Evolutionary conservation across 192 early-diverging fungal species (phyloP).

Genomic region (Martensiomyces pterosporus): DNA sequence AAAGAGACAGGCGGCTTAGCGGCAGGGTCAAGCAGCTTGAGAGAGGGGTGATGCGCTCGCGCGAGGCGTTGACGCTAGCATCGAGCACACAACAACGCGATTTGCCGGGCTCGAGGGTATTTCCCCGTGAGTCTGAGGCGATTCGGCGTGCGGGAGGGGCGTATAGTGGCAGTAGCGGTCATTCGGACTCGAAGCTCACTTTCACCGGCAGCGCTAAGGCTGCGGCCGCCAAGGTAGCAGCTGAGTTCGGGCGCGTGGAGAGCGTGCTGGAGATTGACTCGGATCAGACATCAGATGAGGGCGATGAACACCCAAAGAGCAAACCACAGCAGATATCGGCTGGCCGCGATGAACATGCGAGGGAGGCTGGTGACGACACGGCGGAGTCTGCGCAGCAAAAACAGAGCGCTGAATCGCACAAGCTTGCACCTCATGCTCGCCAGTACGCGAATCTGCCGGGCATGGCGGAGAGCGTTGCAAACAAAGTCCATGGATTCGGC

Average conservation of each 20-base stretch:
- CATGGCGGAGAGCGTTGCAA: constrained; percentile 7
- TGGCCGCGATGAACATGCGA: constrained; percentile 3
- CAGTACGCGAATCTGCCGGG: too few species aligned
- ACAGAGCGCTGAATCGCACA: background rate
- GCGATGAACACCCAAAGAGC: too few species aligned
- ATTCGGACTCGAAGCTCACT: background rate
- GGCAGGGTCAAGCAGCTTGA: constrained; percentile 7
- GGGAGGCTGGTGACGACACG: too few species aligned
- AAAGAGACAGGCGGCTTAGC: background rate
- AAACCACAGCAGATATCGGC: too few species aligned
- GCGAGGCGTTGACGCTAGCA: background rate
- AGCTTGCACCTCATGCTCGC: constrained; percentile 1
- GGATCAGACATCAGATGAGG: constrained; percentile 22
- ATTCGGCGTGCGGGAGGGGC: too few species aligned
- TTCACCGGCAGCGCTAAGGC: constrained; percentile 3
- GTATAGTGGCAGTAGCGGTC: background rate
- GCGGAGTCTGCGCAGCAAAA: background rate
- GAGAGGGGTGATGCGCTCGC: background rate
- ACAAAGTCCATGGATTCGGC: constrained; percentile 12
- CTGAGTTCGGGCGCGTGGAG: background rate
- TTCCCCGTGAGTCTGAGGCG: too few species aligned
- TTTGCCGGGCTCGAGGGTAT: too few species aligned
- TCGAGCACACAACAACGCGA: background rate
- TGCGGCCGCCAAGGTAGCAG: background rate
- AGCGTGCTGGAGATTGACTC: constrained; percentile 15